Percentiles rank a stretch among this genome's conserved stretches.
phyloP scores from a whole-genome alignment of 2,329 filamentous ascomycete genomes.

The Penicillium sp. region DNA sequence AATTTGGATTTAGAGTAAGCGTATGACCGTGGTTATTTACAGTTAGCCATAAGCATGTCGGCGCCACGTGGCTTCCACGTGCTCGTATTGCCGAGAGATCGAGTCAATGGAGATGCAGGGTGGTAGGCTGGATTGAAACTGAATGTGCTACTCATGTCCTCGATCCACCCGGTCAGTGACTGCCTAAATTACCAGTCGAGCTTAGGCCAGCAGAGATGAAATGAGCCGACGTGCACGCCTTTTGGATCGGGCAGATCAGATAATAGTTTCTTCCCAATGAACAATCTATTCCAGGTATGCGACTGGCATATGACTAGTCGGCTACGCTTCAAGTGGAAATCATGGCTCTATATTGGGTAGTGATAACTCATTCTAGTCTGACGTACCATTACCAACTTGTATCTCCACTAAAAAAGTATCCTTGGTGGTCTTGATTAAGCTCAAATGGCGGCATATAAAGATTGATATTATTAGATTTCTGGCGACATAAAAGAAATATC shows the following conservation, averaged over 20 bases:
- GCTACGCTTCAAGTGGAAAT: neutral
- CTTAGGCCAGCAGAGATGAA: neutral
- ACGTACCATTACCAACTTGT: neutral
- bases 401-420: neutral
- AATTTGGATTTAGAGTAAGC: neutral
- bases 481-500: neutral
- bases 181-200: neutral
- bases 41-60: neutral
- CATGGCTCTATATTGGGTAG: fast-evolving
- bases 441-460: neutral
- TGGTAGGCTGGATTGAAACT: neutral
- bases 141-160: neutral
- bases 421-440: neutral
- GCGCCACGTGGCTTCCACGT: neutral
- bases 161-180: neutral
- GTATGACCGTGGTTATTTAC: neutral
- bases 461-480: neutral
- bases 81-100: neutral
- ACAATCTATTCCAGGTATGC: neutral
- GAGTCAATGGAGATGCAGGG: neutral
- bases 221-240: neutral
- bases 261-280: neutral
- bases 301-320: neutral
- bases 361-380: neutral
- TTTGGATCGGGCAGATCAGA: neutral